phyloP scores from a whole-genome alignment of 495 filamentous ascomycete species.

The Neurospora sp. region DNA sequence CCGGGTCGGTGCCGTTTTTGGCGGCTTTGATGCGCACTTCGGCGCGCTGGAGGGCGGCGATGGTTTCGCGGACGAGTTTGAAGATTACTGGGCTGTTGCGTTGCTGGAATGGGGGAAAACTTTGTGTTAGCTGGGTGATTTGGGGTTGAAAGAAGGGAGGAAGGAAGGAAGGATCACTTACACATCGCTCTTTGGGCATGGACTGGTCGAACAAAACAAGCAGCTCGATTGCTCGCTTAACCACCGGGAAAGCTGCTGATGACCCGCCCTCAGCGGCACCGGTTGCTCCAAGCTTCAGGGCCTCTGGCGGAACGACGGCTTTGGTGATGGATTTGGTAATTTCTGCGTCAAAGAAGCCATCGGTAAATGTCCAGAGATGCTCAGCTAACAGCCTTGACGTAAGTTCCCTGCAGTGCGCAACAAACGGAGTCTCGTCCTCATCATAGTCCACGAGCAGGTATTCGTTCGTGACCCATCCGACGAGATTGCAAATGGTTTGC shows the following conservation, averaged over 20 bases:
- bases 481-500: conserved; percentile 59
- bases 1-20: conserved; percentile 44
- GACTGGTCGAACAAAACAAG: conserved; percentile 69
- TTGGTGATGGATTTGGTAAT: conserved; percentile 40
- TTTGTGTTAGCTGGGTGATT: conserved; percentile 28
- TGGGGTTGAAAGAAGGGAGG: neutral
- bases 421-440: conserved; percentile 57
- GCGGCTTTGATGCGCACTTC: conserved; percentile 38
- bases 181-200: conserved; percentile 60
- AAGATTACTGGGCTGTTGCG: conserved; percentile 39
- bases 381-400: conserved; percentile 46
- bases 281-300: conserved; percentile 32
- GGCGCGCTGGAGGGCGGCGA: conserved; percentile 39
- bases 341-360: conserved; percentile 40
- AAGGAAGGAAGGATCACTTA: conserved; percentile 30
- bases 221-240: conserved; percentile 72
- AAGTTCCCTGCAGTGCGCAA: conserved; percentile 58
- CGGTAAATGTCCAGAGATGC: conserved; percentile 43
- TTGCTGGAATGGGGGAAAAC: conserved; percentile 33
- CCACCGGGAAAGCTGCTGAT: conserved; percentile 45
- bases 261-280: conserved; percentile 39
- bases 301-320: conserved; percentile 28
- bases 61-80: conserved; percentile 36
- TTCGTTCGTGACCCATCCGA: conserved; percentile 71
- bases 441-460: conserved; percentile 69